A percentile compares a stretch with the other conserved stretches of the same genome.
phyloP scores from a whole-genome alignment of 768 basidiomycete genomes.

The Termitomyces sp. region DNA sequence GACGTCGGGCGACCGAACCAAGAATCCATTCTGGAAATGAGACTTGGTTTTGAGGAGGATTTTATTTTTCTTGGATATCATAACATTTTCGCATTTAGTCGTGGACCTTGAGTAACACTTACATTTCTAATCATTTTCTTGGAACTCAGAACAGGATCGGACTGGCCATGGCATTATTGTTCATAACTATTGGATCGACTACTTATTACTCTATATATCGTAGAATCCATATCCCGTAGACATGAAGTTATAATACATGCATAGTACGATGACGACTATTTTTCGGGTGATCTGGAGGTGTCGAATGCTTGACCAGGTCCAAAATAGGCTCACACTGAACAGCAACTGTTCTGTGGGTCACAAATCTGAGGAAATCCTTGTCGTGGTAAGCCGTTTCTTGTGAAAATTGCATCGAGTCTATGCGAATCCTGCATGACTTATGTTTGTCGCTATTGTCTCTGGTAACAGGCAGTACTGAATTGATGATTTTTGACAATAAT shows the following conservation, averaged over 20 bases:
- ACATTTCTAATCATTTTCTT: background rate
- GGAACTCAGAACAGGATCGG: background rate
- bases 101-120: background rate
- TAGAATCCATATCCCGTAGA: no score
- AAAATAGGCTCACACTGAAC: no score
- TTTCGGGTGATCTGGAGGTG: background rate
- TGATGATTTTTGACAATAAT: background rate
- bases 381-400: no score
- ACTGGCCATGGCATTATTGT: no score
- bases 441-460: no score
- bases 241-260: background rate
- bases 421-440: no score
- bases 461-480: no score
- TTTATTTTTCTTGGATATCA: background rate
- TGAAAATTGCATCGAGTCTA: no score
- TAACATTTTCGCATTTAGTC: background rate
- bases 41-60: background rate
- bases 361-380: no score
- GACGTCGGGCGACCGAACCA: slow-evolving; percentile 9
- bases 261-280: background rate
- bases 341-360: no score
- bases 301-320: no score
- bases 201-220: background rate
- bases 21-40: slow-evolving; percentile 26
- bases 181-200: background rate